Evolutionary conservation across 805 yeast genomes (phyloP).

Genomic region (Saccharomyces jurei): DNA sequence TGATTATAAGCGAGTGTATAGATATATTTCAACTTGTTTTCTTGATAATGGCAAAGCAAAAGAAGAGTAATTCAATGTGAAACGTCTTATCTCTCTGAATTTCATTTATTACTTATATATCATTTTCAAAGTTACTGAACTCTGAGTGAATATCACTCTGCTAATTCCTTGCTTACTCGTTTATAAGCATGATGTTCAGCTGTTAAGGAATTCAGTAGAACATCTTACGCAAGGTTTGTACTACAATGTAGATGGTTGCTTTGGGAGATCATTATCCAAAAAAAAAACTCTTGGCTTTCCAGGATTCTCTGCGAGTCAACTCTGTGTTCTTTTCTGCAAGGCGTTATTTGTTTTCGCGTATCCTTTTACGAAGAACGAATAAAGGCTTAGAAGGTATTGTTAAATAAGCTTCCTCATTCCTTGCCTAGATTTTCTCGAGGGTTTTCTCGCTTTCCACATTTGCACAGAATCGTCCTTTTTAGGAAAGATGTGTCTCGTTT

Average conservation of each 20-base stretch:
- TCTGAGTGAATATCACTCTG: background rate
- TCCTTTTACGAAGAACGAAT: background rate
- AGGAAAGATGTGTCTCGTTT: background rate
- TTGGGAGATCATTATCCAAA: background rate
- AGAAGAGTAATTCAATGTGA: background rate
- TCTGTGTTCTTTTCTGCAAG: background rate
- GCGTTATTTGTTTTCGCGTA: background rate
- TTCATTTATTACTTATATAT: background rate
- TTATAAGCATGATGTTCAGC: background rate
- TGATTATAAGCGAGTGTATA: conserved; percentile 1
- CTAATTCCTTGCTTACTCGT: background rate
- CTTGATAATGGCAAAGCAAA: too few relatives aligned
- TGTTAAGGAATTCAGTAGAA: background rate
- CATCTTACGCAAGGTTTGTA: background rate
- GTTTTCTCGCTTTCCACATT: background rate
- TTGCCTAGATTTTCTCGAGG: background rate
- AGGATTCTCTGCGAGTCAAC: background rate
- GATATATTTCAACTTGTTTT: too few relatives aligned
- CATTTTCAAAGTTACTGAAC: background rate
- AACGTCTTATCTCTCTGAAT: background rate
- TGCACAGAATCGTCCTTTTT: background rate
- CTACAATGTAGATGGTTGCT: background rate
- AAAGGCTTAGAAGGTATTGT: background rate
- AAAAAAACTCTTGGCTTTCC: background rate
- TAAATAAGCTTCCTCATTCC: background rate